Percentiles rank a stretch among this genome's conserved stretches.
Evolutionary conservation across 1,284 basidiomycete genomes (phyloP).

Genomic region (Trichosporon inkin): DNA sequence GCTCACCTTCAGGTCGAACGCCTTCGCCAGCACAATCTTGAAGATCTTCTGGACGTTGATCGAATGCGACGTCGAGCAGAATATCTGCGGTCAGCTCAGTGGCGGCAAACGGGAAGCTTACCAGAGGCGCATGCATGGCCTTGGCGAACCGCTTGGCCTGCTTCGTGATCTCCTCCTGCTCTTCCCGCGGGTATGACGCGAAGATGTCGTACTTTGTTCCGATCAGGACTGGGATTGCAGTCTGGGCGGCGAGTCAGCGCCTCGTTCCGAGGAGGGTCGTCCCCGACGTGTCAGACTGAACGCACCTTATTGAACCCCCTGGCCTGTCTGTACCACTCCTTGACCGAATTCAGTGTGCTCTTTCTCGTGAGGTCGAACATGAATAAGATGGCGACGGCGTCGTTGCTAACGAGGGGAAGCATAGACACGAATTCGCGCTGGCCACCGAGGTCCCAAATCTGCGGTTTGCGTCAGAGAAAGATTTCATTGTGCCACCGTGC

Average conservation of each 20-base stretch:
- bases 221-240: conserved; percentile 90
- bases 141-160: conserved; percentile 95
- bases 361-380: conserved; percentile 99
- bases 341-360: conserved; percentile 93
- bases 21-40: conserved; percentile 58
- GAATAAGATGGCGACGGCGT: conserved; percentile 96
- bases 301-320: conserved; percentile 94
- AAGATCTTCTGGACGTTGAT: conserved; percentile 99
- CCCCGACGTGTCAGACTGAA: conserved; percentile 18
- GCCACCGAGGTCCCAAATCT: conserved; percentile 96
- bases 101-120: conserved; percentile 19
- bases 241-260: conserved; percentile 54
- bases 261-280: neutral
- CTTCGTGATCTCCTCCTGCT: conserved; percentile 98
- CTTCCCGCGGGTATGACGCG: conserved; percentile 88
- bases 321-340: conserved; percentile 98
- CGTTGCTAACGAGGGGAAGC: conserved; percentile 96
- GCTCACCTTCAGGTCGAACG: conserved; percentile 51
- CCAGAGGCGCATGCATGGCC: conserved; percentile 93
- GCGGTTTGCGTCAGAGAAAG: conserved; percentile 6
- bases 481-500: no score
- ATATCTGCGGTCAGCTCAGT: conserved; percentile 57
- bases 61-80: conserved; percentile 94
- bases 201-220: conserved; percentile 98
- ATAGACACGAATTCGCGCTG: conserved; percentile 98